These are phyloP conservation scores for Chaetoceros tenuissimus DNA, from an alignment of 108 stramenopile genomes.

Conservation along the genomic window DNA sequence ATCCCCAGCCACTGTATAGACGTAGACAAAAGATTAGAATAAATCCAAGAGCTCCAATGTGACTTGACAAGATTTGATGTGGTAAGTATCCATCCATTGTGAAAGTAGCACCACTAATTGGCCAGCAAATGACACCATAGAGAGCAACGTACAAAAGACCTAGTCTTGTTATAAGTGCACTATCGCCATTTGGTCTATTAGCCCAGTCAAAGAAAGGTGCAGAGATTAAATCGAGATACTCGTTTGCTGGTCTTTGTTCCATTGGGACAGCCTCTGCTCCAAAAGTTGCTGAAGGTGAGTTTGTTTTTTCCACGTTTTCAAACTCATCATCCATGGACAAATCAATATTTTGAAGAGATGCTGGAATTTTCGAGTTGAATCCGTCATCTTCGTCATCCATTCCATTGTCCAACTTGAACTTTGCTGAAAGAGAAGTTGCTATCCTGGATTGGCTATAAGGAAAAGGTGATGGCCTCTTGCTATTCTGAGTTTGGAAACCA, in stretches of 20 bases:
- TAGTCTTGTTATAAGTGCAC: conserved; percentile 27
- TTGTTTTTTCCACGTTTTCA: conserved; percentile 1
- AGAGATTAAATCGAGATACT: conserved; percentile 60
- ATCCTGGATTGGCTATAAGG: too few species aligned
- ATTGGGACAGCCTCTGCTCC: conserved; percentile 77
- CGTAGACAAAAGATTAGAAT: conserved; percentile 52
- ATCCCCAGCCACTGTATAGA: conserved; percentile 76
- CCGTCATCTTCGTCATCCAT: not conserved
- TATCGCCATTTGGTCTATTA: conserved; percentile 24
- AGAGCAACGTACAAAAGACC: conserved; percentile 32
- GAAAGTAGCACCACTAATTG: conserved; percentile 77
- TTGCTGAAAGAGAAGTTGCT: too few species aligned
- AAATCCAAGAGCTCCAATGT: conserved; percentile 58
- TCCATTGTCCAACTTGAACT: not conserved
- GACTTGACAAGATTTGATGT: conserved; percentile 67
- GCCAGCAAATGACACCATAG: conserved; percentile 37
- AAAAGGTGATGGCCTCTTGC: too few species aligned
- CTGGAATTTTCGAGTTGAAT: not conserved
- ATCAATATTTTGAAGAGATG: not conserved
- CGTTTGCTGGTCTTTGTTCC: conserved; percentile 72
- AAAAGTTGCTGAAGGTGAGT: conserved; percentile 55
- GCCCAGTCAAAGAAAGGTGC: conserved; percentile 76
- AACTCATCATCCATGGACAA: not conserved
- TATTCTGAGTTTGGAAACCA: too few species aligned
- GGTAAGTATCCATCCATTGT: conserved; percentile 62